These are phyloP conservation scores for Bruguiera hainesii DNA, from an alignment of 441 rosid genomes.

Conservation along the genomic window DNA sequence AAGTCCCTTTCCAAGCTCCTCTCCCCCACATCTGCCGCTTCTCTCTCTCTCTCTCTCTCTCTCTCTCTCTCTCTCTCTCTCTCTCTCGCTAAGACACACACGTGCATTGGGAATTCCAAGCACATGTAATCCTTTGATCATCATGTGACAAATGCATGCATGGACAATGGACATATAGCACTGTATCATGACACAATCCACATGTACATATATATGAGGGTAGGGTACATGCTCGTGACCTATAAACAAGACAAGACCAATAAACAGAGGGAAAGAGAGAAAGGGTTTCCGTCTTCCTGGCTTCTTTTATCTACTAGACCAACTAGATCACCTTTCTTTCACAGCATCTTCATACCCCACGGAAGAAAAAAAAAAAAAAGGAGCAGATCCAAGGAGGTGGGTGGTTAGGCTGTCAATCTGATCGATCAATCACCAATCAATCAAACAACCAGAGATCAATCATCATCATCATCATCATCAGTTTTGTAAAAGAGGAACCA, in stretches of 20 bases:
- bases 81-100: slow-evolving; percentile 7
- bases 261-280: slow-evolving; percentile 13
- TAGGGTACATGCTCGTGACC: slow-evolving; percentile 3
- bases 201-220: slow-evolving; percentile 9
- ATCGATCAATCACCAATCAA: slow-evolving; percentile 26
- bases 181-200: neutral
- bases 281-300: slow-evolving; percentile 2
- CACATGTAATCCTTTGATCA: slow-evolving; percentile 27
- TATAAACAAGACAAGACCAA: slow-evolving; percentile 7
- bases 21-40: slow-evolving; percentile 59
- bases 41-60: slow-evolving; percentile 34
- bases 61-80: neutral
- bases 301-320: slow-evolving; percentile 18
- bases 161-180: slow-evolving; percentile 1
- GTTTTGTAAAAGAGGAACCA: slow-evolving; percentile 18
- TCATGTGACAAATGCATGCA: slow-evolving; percentile 2
- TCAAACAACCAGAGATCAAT: neutral
- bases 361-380: slow-evolving; percentile 18
- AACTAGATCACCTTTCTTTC: slow-evolving; percentile 26
- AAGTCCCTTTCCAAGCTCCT: slow-evolving; percentile 49
- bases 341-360: slow-evolving; percentile 22
- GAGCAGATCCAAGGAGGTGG: slow-evolving; percentile 43
- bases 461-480: neutral
- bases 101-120: slow-evolving; percentile 46
- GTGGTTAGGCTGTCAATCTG: slow-evolving; percentile 47